phyloP scores from a whole-genome alignment of 2,329 filamentous ascomycete genomes.

The Aspergillus versicolor region DNA sequence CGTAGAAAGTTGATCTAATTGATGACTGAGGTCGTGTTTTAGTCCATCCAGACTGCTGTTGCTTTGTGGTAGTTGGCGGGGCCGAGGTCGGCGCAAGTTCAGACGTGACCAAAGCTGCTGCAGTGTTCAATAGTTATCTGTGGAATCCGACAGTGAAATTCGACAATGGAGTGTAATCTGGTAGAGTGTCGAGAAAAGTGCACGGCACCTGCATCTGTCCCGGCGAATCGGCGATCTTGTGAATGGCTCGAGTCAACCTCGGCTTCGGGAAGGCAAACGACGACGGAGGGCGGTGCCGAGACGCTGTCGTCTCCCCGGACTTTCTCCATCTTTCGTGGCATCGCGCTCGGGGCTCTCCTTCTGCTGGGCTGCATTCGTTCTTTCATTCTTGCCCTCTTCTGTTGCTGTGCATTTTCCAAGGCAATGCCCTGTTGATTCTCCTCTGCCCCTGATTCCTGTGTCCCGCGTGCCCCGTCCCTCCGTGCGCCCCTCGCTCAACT shows the following conservation, averaged over 20 bases:
- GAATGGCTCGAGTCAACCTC: slow-evolving; percentile 29
- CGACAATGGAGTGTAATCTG: too few species aligned
- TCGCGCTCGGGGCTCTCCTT: slow-evolving; percentile 5
- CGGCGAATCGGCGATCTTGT: slow-evolving; percentile 11
- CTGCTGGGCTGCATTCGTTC: neutral
- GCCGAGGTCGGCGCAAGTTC: too few species aligned
- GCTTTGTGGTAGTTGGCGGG: neutral
- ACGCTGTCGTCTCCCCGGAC: slow-evolving; percentile 30
- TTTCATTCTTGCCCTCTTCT: neutral
- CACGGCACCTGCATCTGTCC: too few species aligned
- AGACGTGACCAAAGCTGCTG: too few species aligned
- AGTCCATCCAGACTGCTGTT: neutral
- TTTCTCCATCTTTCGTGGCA: slow-evolving; percentile 24
- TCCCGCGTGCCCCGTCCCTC: neutral
- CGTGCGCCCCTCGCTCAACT: slow-evolving; percentile 13
- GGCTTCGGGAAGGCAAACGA: slow-evolving; percentile 36
- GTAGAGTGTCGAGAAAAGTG: too few species aligned
- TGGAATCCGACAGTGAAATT: too few species aligned
- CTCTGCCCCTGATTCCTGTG: neutral
- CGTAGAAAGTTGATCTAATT: too few species aligned
- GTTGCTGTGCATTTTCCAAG: neutral
- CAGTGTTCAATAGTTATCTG: too few species aligned
- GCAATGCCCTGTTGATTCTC: slow-evolving; percentile 10
- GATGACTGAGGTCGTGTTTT: neutral
- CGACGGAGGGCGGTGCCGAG: slow-evolving; percentile 33